Conservation (phyloP, 176 grass and related monocot genomes). For the Elaeis guineensis region DNA sequence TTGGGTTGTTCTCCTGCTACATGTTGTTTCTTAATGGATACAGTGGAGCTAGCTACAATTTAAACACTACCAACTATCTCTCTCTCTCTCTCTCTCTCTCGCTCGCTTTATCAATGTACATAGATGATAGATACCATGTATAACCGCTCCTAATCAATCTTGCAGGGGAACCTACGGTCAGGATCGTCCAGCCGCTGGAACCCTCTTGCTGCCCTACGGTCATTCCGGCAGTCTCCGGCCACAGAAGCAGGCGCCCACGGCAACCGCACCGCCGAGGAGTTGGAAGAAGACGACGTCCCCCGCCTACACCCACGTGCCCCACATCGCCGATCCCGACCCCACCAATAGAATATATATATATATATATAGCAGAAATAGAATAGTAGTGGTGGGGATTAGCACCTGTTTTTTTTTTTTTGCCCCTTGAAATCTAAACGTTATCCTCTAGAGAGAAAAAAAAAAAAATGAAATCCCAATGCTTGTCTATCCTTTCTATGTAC, state of each 20-base stretch:
- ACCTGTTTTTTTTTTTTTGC: no score
- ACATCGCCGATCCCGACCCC: constrained; percentile 26
- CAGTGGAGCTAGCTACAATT: no score
- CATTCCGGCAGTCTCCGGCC: constrained; percentile 29
- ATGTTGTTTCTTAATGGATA: no score
- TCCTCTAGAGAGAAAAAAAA: background rate
- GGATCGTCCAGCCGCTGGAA: constrained; percentile 19
- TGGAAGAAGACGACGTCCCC: constrained; percentile 18
- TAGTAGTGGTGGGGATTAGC: no score
- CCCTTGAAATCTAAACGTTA: no score
- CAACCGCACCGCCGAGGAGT: constrained; percentile 24
- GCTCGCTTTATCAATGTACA: no score
- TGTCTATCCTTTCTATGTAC: constrained; percentile 12
- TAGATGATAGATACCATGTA: no score
- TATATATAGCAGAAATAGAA: constrained; percentile 5
- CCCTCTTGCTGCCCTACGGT: constrained; percentile 20
- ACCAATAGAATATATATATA: constrained; percentile 33
- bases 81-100: no score
- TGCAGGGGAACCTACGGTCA: constrained; percentile 35
- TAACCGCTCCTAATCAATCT: background rate
- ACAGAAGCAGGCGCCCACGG: background rate
- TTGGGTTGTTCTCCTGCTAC: no score
- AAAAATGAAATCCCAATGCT: background rate
- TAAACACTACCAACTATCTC: no score
- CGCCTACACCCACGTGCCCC: constrained; percentile 17